Base-by-base conservation (phyloP, 805 yeast species). In the Saccharomycopsis capsularis region DNA sequence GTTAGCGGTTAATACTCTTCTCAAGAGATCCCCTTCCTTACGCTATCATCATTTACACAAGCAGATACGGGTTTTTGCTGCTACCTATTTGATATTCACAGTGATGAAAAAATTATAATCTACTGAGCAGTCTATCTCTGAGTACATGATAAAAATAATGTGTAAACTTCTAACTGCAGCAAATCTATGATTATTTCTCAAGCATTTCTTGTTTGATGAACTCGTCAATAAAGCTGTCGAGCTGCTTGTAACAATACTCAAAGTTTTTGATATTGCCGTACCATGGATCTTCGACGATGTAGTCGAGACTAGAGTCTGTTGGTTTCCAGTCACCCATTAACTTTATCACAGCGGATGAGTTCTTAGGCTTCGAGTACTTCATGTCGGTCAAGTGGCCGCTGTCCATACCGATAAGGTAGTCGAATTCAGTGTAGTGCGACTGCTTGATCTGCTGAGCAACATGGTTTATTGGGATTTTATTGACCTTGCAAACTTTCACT, bases 221-320 rank as follows among this genome's bases (percentile, higher is more conserved):
- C 21, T 45, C 38, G 27, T 49, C 52, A 29, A 49, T 45, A 32
- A 49, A 49, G 19, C 42, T 35, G 30, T 49, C 48, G 5, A 49
- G 34, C 15, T 49, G 52, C 19, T 41, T 41, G 42, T 40, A 49
- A 23, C 52, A 49, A 29, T 40, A 44, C 30, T 49, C 45, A 27
- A 49, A 49, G 19, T 45, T 46, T 13, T 36, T 36, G 7, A 44
- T 40, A 3, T 32, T 35, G 16, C 48, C 52, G 24, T 49, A 49
- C 52, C 52, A 49, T n/a, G 52, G 52, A 32, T 49, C 52, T 21
- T 47, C 50, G 4, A 47, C 50, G 37, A 47, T 47, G 21, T 47
- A 47, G n/a, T 42, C 46, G 21, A 47, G 25, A 2, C 25, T 47
- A 9, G 50, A 47, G 11, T 23, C 41, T 27, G 35, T 38, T 2